Conservation (phyloP, 345 rosid species). For the Eucalyptus polyanthemos region DNA sequence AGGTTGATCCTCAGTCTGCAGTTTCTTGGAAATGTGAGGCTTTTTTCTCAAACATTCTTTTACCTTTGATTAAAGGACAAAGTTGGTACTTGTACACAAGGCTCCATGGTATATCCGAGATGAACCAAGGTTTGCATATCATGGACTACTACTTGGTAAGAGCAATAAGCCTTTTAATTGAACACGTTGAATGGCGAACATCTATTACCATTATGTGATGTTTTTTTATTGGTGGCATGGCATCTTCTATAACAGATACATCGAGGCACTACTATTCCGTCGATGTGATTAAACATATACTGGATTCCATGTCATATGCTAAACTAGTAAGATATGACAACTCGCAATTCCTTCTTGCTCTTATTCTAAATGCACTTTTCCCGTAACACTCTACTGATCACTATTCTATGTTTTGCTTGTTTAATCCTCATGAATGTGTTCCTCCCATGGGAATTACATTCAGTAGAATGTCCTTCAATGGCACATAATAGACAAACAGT, state of each 20-base stretch:
- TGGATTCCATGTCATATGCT: conserved; percentile 86
- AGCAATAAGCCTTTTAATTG: neutral
- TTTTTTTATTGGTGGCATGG: neutral
- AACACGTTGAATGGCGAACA: neutral
- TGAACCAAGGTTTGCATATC: conserved; percentile 70
- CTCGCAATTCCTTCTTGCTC: neutral
- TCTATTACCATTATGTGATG: neutral
- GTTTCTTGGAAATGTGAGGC: neutral
- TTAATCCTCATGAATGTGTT: neutral
- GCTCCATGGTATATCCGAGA: conserved; percentile 87
- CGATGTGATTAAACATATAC: conserved; percentile 61
- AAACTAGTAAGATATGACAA: conserved; percentile 56
- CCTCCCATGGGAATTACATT: conserved; percentile 21
- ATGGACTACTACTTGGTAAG: conserved; percentile 74
- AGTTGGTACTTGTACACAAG: conserved; percentile 49
- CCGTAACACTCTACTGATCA: neutral
- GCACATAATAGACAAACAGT: conserved; percentile 88
- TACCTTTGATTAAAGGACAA: conserved; percentile 52
- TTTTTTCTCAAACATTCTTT: neutral
- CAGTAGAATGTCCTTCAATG: conserved; percentile 91
- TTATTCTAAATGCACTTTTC: neutral
- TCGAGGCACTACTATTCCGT: conserved; percentile 69
- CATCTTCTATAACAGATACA: conserved; percentile 48
- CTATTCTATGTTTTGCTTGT: neutral
- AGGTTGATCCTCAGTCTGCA: neutral